These are phyloP conservation scores for Lathyrus oleraceus DNA, from an alignment of 306 rosid genomes.

Conservation along the genomic window DNA sequence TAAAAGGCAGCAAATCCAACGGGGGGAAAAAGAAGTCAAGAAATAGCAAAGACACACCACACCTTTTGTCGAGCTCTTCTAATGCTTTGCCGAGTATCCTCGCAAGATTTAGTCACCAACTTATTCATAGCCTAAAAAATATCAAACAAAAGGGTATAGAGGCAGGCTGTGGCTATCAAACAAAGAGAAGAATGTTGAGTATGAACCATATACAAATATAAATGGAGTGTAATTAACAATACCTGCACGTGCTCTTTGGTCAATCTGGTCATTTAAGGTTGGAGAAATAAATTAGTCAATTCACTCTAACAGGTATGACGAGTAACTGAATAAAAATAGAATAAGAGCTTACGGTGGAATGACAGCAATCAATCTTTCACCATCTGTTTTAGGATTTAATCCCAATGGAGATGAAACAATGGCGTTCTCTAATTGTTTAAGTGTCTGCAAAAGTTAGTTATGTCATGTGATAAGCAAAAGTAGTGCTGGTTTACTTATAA, in stretches of 20 bases:
- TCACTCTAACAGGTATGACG: slow-evolving; percentile 13
- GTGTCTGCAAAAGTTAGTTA: slow-evolving; percentile 53
- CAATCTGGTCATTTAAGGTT: slow-evolving; percentile 59
- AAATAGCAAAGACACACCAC: slow-evolving; percentile 23
- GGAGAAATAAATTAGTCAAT: slow-evolving; percentile 35
- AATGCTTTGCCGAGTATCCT: slow-evolving; percentile 83
- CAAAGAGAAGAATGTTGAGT: not conserved
- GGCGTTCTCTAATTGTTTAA: slow-evolving; percentile 77
- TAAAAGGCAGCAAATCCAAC: not conserved
- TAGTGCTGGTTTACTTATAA: slow-evolving; percentile 10
- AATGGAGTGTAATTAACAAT: slow-evolving; percentile 12
- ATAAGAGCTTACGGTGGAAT: slow-evolving; percentile 81
- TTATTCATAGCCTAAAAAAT: slow-evolving; percentile 70
- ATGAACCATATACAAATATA: slow-evolving; percentile 15
- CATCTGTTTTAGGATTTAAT: slow-evolving; percentile 75
- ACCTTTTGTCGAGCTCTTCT: slow-evolving; percentile 96
- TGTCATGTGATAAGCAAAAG: slow-evolving; percentile 16
- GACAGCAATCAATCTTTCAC: slow-evolving; percentile 86
- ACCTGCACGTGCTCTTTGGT: slow-evolving; percentile 96
- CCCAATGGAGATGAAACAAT: slow-evolving; percentile 87
- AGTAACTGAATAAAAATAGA: slow-evolving; percentile 26
- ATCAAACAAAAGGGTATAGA: slow-evolving; percentile 27
- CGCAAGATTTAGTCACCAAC: slow-evolving; percentile 78
- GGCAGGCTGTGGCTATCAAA: not conserved
- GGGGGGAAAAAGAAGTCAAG: not conserved